Evolutionary conservation across 1,284 basidiomycete species (phyloP).

Genomic region (Stygiomarasmius scandens): DNA sequence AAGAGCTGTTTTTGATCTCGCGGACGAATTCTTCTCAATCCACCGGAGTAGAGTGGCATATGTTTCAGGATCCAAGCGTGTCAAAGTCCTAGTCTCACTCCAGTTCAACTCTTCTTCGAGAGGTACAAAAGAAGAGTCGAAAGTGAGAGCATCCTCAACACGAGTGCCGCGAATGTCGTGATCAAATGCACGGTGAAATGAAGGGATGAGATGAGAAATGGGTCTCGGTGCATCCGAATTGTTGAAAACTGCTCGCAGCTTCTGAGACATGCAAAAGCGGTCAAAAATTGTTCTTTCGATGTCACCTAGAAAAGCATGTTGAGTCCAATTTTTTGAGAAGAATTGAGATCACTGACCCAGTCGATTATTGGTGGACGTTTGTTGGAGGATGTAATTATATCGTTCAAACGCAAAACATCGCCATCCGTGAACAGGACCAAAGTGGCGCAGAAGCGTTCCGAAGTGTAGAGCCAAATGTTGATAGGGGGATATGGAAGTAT

Average conservation of each 20-base stretch:
- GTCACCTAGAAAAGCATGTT: too few species aligned
- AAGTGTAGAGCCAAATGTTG: constrained; percentile 42
- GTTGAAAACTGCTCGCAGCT: constrained; percentile 19
- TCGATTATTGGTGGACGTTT: constrained; percentile 31
- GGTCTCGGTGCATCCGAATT: constrained; percentile 9
- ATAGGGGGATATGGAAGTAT: constrained; percentile 32
- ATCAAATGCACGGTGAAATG: constrained; percentile 15
- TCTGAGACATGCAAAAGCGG: constrained; percentile 26
- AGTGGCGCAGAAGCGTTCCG: constrained; percentile 24
- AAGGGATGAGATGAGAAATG: constrained; percentile 4
- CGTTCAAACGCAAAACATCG: constrained; percentile 38
- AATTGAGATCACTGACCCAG: constrained; percentile 30
- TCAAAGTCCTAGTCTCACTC: too few species aligned
- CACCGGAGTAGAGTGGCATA: too few species aligned
- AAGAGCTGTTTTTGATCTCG: too few species aligned
- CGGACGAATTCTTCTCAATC: too few species aligned
- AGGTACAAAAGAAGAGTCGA: constrained; percentile 18
- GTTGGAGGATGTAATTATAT: constrained; percentile 35
- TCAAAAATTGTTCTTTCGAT: constrained; percentile 30
- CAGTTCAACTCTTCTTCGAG: neutral
- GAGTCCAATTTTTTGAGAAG: too few species aligned
- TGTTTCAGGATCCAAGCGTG: too few species aligned
- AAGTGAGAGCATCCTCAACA: constrained; percentile 17
- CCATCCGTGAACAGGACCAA: constrained; percentile 39
- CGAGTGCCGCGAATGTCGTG: constrained; percentile 22